phyloP scores from a whole-genome alignment of 495 filamentous ascomycete species.

The Aspergillus asperescens region DNA sequence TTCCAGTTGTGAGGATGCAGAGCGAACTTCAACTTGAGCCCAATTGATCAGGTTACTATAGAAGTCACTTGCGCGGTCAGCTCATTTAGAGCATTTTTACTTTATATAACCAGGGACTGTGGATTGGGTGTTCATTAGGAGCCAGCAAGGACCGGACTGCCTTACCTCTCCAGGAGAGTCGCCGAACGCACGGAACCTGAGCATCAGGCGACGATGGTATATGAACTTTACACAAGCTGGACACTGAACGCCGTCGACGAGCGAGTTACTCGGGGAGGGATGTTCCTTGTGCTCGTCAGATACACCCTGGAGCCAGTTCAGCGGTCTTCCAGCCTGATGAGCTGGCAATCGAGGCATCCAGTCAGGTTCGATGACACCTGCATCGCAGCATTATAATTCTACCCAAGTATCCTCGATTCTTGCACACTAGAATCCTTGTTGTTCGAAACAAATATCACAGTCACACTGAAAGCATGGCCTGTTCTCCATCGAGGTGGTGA shows the following conservation, averaged over 20 bases:
- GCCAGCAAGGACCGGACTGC: conserved; percentile 6
- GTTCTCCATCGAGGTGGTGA: too few relatives aligned
- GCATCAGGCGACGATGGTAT: conserved; percentile 1
- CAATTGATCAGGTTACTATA: neutral
- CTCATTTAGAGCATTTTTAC: neutral
- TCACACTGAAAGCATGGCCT: neutral
- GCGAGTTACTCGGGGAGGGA: neutral
- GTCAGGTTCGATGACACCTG: neutral
- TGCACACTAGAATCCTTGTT: too few relatives aligned
- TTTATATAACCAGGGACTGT: neutral
- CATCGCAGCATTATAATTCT: neutral
- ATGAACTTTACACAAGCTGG: neutral
- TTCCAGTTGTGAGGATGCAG: neutral
- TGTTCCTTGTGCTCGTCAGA: neutral
- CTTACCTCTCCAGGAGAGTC: conserved; percentile 2
- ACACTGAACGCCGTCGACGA: neutral
- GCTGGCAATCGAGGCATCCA: conserved; percentile 1
- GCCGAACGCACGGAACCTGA: neutral
- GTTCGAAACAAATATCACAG: too few relatives aligned
- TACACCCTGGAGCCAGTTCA: neutral
- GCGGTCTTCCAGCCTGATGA: conserved; percentile 8
- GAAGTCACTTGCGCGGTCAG: too few relatives aligned
- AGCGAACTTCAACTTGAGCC: neutral
- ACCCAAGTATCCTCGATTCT: neutral
- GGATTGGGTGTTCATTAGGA: neutral